Conservation (phyloP, 2,329 filamentous ascomycete species). For the Dactylellina sp. region DNA sequence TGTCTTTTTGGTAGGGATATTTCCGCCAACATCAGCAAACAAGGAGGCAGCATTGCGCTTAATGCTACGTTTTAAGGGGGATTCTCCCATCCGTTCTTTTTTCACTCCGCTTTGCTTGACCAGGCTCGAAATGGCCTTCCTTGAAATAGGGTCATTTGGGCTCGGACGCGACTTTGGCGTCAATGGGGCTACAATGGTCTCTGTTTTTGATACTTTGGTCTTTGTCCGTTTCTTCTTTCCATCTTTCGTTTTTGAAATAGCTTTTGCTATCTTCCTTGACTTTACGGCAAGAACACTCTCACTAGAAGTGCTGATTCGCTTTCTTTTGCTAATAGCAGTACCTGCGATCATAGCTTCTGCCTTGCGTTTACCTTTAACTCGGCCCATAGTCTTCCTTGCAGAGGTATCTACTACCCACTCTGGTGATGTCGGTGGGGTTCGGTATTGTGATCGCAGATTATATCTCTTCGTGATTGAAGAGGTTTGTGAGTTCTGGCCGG, state of each 20-base stretch:
- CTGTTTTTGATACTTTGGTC: background rate
- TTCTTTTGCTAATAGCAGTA: slow-evolving; percentile 19
- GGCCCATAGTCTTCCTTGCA: slow-evolving; percentile 11
- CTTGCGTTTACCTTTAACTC: slow-evolving; percentile 8
- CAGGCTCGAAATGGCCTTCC: background rate
- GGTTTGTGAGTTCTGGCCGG: slow-evolving; percentile 33
- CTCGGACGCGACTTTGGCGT: slow-evolving; percentile 45
- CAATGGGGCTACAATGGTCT: slow-evolving; percentile 13
- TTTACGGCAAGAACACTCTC: slow-evolving; percentile 38
- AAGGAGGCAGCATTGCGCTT: slow-evolving; percentile 38
- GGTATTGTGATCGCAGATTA: slow-evolving; percentile 48
- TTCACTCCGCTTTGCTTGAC: slow-evolving; percentile 12
- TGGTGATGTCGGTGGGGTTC: slow-evolving; percentile 51
- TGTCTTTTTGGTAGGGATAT: background rate
- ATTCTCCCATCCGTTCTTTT: slow-evolving; percentile 19
- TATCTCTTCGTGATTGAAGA: slow-evolving; percentile 43
- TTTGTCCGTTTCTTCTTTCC: slow-evolving; percentile 28
- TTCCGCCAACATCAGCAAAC: slow-evolving; percentile 26
- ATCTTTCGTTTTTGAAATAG: slow-evolving; percentile 32
- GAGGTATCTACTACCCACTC: slow-evolving; percentile 9
- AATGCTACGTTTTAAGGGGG: slow-evolving; percentile 24
- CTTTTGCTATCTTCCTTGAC: slow-evolving; percentile 38
- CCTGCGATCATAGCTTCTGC: background rate
- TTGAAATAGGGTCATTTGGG: slow-evolving; percentile 25
- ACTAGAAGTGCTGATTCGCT: slow-evolving; percentile 30